A percentile compares a stretch with the other conserved stretches of the same genome.
These are phyloP conservation scores for Backusella morwellensis DNA, from an alignment of 192 early-diverging fungal genomes.

Conservation along the genomic window DNA sequence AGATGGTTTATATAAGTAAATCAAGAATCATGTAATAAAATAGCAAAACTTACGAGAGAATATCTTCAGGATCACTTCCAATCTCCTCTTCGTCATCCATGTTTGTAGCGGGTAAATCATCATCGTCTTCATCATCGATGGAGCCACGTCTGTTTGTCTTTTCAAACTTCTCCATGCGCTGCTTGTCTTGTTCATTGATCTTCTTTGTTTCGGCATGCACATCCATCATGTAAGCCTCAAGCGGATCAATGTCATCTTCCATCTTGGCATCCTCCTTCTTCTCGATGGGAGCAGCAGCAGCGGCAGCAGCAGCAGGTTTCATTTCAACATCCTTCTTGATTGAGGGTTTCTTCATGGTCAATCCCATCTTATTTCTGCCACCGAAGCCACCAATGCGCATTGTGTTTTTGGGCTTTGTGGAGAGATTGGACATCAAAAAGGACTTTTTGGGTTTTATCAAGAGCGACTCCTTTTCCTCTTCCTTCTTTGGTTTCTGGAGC, in stretches of 20 bases:
- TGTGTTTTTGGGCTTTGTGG: conserved; percentile 19
- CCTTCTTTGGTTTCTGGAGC: not conserved
- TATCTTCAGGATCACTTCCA: conserved; percentile 66
- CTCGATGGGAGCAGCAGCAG: not conserved
- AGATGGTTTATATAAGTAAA: not conserved
- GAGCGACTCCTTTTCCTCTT: conserved; percentile 14
- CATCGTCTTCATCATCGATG: conserved; percentile 40
- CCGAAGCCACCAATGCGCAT: conserved; percentile 24
- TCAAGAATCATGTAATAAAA: not conserved
- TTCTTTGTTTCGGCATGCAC: conserved; percentile 73
- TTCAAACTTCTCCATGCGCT: conserved; percentile 26
- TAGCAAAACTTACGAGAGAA: conserved; percentile 50
- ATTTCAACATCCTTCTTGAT: not conserved
- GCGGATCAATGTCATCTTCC: conserved; percentile 62
- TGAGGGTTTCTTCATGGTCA: conserved; percentile 8
- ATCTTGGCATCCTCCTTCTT: conserved; percentile 27
- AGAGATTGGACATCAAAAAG: not conserved
- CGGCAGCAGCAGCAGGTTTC: conserved; percentile 7
- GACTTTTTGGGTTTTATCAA: conserved; percentile 8
- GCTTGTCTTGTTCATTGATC: conserved; percentile 60
- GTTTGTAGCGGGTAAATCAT: conserved; percentile 2
- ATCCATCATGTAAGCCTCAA: conserved; percentile 89
- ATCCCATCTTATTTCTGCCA: not conserved
- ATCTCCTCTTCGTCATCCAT: conserved; percentile 47
- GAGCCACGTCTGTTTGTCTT: conserved; percentile 11